Conservation (phyloP, 108 stramenopile species). For the Nitzschia inconspicua region DNA sequence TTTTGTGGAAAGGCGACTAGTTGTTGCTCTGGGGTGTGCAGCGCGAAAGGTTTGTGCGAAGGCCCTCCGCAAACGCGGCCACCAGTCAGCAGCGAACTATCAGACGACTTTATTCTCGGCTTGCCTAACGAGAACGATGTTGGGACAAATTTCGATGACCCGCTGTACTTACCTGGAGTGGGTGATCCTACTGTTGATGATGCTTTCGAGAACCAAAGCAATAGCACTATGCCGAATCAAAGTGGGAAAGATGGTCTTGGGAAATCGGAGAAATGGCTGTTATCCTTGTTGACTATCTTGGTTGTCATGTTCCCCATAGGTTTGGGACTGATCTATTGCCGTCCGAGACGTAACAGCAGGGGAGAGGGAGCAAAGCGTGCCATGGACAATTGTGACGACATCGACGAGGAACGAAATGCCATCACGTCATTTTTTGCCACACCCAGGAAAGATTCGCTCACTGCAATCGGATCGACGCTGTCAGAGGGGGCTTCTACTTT, state of each 20-base stretch:
- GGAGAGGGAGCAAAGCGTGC: too few relatives aligned
- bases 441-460: too few relatives aligned
- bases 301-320: background rate
- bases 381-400: too few relatives aligned
- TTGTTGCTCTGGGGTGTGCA: constrained; percentile 1
- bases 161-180: background rate
- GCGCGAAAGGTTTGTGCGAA: background rate
- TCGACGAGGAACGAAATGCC: too few relatives aligned
- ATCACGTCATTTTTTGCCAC: too few relatives aligned
- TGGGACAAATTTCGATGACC: background rate
- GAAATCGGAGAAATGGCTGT: background rate
- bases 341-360: too few relatives aligned
- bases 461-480: too few relatives aligned
- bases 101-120: too few relatives aligned
- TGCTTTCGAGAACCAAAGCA: background rate
- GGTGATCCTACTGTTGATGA: background rate
- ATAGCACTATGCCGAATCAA: background rate
- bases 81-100: background rate
- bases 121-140: background rate
- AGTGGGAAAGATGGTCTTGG: background rate
- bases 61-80: background rate
- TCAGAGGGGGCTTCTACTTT: too few relatives aligned
- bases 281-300: background rate
- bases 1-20: background rate
- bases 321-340: too few relatives aligned